Conservation (phyloP, 1,139 yeast genomes). For the Yamadazyma siamensis region DNA sequence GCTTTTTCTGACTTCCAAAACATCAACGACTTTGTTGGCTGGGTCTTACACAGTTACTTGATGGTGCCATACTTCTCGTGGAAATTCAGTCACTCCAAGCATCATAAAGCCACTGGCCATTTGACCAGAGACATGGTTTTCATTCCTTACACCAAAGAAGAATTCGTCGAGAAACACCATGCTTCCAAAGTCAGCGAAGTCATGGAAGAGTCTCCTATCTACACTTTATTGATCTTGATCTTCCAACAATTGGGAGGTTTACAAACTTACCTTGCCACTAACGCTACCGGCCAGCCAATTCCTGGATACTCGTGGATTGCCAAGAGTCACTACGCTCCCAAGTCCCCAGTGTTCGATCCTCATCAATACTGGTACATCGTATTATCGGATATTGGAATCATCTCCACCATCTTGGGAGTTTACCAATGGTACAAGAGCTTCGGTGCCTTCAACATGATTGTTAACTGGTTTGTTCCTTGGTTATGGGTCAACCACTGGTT, state of each 20-base stretch:
- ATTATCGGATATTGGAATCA: conserved; percentile 69
- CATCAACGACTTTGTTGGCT: conserved; percentile 75
- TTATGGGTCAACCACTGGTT: conserved; percentile 86
- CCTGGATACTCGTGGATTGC: conserved; percentile 46
- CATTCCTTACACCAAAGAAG: conserved; percentile 65
- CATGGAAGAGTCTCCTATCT: conserved; percentile 72
- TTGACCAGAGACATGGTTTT: conserved; percentile 79
- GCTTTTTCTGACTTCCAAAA: conserved; percentile 72
- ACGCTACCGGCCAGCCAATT: conserved; percentile 76
- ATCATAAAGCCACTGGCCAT: conserved; percentile 87
- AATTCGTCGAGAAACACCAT: conserved; percentile 40
- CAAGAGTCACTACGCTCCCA: conserved; percentile 66
- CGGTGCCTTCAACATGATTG: conserved; percentile 61
- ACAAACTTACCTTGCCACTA: conserved; percentile 59
- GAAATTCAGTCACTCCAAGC: conserved; percentile 80
- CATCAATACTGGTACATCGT: conserved; percentile 69
- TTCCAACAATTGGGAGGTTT: conserved; percentile 79
- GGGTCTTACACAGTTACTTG: conserved; percentile 76
- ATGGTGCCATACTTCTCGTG: conserved; percentile 85
- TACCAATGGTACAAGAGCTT: conserved; percentile 53
- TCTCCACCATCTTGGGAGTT: conserved; percentile 49
- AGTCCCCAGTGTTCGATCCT: conserved; percentile 68
- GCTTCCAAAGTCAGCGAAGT: conserved; percentile 51
- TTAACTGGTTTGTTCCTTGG: conserved; percentile 79
- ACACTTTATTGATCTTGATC: conserved; percentile 51